Conservation (phyloP, 768 basidiomycete species). For the Heimioporus sp. region DNA sequence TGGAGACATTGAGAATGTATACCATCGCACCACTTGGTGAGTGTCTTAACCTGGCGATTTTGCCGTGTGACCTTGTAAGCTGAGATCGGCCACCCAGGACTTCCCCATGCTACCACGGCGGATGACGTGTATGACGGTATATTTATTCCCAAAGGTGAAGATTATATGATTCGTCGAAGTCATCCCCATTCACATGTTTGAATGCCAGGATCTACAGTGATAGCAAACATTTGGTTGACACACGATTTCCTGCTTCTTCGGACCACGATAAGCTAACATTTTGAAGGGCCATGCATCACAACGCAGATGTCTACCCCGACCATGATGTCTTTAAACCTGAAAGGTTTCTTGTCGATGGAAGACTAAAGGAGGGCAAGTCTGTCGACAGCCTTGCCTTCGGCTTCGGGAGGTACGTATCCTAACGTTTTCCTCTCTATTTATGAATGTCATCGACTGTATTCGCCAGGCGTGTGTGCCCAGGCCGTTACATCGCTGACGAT, state of each 20-base stretch:
- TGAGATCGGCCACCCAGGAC: too few relatives aligned
- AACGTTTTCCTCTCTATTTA: neutral
- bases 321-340: slow-evolving; percentile 31
- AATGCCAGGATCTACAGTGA: slow-evolving; percentile 14
- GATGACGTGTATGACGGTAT: slow-evolving; percentile 17
- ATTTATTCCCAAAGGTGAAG: slow-evolving; percentile 25
- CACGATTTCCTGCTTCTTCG: neutral
- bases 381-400: slow-evolving; percentile 11
- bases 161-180: neutral
- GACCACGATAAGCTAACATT: neutral
- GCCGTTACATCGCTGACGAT: slow-evolving; percentile 28
- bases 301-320: slow-evolving; percentile 14
- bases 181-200: neutral
- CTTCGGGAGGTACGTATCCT: slow-evolving; percentile 21
- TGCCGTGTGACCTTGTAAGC: too few relatives aligned
- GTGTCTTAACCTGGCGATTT: too few relatives aligned
- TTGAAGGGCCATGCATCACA: slow-evolving; percentile 13
- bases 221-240: slow-evolving; percentile 21
- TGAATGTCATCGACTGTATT: neutral
- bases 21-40: too few relatives aligned
- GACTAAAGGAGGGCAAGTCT: neutral
- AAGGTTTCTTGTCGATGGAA: slow-evolving; percentile 24
- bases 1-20: too few relatives aligned
- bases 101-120: slow-evolving; percentile 14
- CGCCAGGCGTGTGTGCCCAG: slow-evolving; percentile 30